phyloP scores from a whole-genome alignment of 75 land plant species.

The Cupressus sempervirens region DNA sequence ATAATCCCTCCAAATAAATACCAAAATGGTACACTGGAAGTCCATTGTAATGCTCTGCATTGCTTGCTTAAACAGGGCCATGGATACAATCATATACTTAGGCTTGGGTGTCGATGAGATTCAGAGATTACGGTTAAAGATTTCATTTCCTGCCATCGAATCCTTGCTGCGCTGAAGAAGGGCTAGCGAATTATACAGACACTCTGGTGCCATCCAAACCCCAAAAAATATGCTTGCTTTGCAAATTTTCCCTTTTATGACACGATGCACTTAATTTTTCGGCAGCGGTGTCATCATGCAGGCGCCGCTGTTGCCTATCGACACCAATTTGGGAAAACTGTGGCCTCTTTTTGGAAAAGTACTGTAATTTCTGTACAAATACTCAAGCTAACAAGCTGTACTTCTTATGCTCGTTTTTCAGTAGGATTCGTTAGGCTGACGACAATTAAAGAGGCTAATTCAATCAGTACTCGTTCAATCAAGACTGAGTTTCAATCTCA shows the following conservation, averaged over 20 bases:
- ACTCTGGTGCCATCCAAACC: too few relatives aligned
- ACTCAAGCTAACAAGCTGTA: not conserved
- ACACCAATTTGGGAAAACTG: not conserved
- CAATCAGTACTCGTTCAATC: conserved; percentile 38
- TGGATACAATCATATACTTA: too few relatives aligned
- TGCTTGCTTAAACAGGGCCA: too few relatives aligned
- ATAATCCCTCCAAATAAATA: too few relatives aligned
- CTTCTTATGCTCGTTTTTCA: not conserved
- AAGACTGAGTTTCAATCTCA: conserved; percentile 25
- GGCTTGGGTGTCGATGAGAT: too few relatives aligned
- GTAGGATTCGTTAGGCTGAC: not conserved
- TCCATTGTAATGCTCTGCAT: too few relatives aligned
- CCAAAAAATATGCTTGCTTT: not conserved
- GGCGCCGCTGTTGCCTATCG: not conserved
- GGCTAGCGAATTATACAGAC: too few relatives aligned
- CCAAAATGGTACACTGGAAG: too few relatives aligned
- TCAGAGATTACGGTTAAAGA: not conserved
- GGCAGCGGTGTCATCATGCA: not conserved
- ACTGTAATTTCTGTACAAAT: not conserved
- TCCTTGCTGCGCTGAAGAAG: too few relatives aligned
- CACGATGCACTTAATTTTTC: not conserved
- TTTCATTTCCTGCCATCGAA: not conserved
- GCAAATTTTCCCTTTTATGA: not conserved
- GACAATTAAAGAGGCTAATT: conserved; percentile 3
- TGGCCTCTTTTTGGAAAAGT: not conserved